Conservation (phyloP, 768 basidiomycete genomes). For the Multifurca ochricompacta region DNA sequence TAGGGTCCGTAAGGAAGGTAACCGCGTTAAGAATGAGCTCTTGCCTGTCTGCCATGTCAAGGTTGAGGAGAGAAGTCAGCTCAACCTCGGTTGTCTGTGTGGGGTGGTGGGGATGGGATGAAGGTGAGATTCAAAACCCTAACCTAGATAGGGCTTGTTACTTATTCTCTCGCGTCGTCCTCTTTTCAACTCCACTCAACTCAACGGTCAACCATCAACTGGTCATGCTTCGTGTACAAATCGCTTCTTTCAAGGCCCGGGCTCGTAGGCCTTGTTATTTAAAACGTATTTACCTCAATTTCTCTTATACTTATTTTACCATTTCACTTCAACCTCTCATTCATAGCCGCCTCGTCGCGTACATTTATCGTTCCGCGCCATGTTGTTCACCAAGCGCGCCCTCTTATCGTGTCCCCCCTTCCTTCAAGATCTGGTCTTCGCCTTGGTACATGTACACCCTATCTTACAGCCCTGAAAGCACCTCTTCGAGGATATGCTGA, state of each 20-base stretch:
- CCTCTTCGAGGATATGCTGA: slow-evolving; percentile 71
- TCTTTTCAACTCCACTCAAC: neutral
- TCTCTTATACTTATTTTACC: neutral
- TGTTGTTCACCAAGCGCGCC: slow-evolving; percentile 1
- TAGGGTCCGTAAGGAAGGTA: slow-evolving; percentile 77
- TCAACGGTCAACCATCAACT: neutral
- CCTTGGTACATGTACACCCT: neutral
- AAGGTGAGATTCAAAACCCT: neutral
- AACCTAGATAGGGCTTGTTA: too few relatives aligned
- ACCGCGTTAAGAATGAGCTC: slow-evolving; percentile 79
- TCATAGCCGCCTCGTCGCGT: slow-evolving; percentile 11
- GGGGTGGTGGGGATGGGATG: neutral
- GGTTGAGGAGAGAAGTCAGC: neutral
- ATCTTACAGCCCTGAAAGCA: slow-evolving; percentile 29
- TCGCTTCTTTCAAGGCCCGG: slow-evolving; percentile 11
- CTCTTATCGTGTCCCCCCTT: slow-evolving; percentile 1
- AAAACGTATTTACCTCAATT: neutral
- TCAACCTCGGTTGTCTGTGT: neutral
- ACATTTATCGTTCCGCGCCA: slow-evolving; percentile 9
- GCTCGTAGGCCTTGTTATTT: slow-evolving; percentile 14
- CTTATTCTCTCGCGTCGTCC: neutral
- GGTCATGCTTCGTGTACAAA: slow-evolving; percentile 15
- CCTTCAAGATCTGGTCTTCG: neutral
- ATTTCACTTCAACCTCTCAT: neutral
- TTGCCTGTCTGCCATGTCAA: slow-evolving; percentile 49